Conservation (phyloP, 345 rosid genomes). For the Odontarrhena argentea region DNA sequence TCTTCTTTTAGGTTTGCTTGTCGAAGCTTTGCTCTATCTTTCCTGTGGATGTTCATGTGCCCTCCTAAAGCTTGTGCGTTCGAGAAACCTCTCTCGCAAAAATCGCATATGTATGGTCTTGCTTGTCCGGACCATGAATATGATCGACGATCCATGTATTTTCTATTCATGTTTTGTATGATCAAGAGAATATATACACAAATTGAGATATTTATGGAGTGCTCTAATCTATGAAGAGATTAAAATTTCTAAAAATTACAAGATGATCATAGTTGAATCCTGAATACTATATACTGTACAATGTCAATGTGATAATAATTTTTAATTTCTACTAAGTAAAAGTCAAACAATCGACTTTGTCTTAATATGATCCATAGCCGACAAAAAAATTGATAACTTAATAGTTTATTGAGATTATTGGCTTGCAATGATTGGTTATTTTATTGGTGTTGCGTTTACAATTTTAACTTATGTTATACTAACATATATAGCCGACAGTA, state of each 20-base stretch:
- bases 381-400: conserved; percentile 5
- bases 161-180: conserved; percentile 34
- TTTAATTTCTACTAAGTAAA: neutral
- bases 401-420: neutral
- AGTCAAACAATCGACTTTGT: conserved; percentile 31
- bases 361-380: neutral
- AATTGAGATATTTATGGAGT: no score
- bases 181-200: neutral
- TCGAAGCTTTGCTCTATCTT: conserved; percentile 50
- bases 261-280: neutral
- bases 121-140: conserved; percentile 40
- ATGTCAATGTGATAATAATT: neutral
- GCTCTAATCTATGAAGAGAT: neutral
- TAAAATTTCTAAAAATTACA: neutral
- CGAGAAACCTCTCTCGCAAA: conserved; percentile 88
- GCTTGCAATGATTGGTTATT: conserved; percentile 4
- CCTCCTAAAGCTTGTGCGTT: conserved; percentile 95
- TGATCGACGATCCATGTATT: conserved; percentile 37
- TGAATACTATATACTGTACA: neutral
- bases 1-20: conserved; percentile 31
- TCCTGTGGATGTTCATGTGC: conserved; percentile 89
- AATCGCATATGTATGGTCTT: conserved; percentile 63
- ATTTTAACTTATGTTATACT: neutral
- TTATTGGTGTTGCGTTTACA: neutral
- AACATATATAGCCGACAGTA: conserved; percentile 24